Base-by-base conservation (phyloP, 1,139 yeast species). In the Williopsis jadinii region DNA sequence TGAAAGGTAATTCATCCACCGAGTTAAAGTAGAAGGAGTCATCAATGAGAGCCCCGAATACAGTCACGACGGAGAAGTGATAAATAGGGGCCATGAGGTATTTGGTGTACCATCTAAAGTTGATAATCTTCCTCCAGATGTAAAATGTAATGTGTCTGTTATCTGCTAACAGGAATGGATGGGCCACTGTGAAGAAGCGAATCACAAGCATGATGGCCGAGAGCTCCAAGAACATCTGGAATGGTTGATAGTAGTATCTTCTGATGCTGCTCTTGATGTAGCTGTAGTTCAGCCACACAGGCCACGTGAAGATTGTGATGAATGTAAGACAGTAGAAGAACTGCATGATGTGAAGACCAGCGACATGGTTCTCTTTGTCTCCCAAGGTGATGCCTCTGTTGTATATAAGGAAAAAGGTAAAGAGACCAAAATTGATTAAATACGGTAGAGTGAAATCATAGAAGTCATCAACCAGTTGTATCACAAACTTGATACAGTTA, bases 141-240 rank as follows among this genome's bases (percentile, higher is more conserved):
- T 92, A 94, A 59, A 92, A 92, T 0, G 95, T 80, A 59, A 80
- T 87, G 59, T 92, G 98, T 49, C 98, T 77, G 63, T 94, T 94
- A 60, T 94, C 99, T 0, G 98, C 95, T 38, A 90, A 68, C 34
- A 92, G 62, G 61, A 90, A 94, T 10, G 97, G 97, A 58, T 94
- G 98, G 5, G 80, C 80, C 9, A 82, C 68, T 0, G 96, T 84
- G 56, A 74, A 82, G 41, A 70, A 67, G 33, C 77, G 69, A 30
- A 87, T 71, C 2, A 77, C 56, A 27, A 64, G 51, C 47, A 67
- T 68, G 29, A 87, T 77, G 0, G 62, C 50, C n/a, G 59, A 27
- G 45, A 60, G 42, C 45, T 66, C 69, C 15, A 63, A 32, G 5
- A 57, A 13, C 4, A 61, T 47, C 35, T 55, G 48, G 2, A 63